Evolutionary conservation across 2,329 filamentous ascomycete species (phyloP).

Genomic region (Colletotrichum musae): DNA sequence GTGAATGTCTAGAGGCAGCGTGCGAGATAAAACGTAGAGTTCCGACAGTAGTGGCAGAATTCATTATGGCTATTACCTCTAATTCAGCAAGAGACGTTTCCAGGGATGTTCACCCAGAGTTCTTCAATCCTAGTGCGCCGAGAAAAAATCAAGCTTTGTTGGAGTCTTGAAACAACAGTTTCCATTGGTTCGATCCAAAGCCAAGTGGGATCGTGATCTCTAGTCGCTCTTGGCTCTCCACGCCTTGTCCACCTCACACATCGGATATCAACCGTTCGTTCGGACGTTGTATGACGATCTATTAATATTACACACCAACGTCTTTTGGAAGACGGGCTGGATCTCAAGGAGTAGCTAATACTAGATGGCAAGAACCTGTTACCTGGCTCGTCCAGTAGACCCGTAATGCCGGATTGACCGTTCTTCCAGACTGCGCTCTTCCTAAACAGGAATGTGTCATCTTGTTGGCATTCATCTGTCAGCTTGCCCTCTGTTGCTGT

Average conservation of each 20-base stretch:
- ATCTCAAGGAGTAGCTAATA: too few relatives aligned
- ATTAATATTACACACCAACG: too few relatives aligned
- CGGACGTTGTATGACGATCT: not conserved
- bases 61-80: too few relatives aligned
- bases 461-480: not conserved
- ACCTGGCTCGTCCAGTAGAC: too few relatives aligned
- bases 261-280: not conserved
- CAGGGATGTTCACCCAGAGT: constrained; percentile 1
- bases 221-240: constrained; percentile 17
- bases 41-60: too few relatives aligned
- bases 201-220: constrained; percentile 15
- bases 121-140: constrained; percentile 5
- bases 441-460: constrained; percentile 20
- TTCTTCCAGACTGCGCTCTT: not conserved
- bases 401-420: too few relatives aligned
- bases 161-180: not conserved
- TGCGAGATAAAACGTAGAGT: not conserved
- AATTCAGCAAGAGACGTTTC: not conserved
- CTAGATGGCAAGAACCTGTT: too few relatives aligned
- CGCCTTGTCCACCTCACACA: constrained; percentile 3
- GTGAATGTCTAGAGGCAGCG: constrained; percentile 6
- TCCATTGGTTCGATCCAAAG: constrained; percentile 13
- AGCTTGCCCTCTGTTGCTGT: not conserved
- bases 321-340: too few relatives aligned
- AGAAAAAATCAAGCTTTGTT: constrained; percentile 34